These are phyloP conservation scores for Misopates orontium DNA, from an alignment of 257 asterid genomes.

Conservation along the genomic window DNA sequence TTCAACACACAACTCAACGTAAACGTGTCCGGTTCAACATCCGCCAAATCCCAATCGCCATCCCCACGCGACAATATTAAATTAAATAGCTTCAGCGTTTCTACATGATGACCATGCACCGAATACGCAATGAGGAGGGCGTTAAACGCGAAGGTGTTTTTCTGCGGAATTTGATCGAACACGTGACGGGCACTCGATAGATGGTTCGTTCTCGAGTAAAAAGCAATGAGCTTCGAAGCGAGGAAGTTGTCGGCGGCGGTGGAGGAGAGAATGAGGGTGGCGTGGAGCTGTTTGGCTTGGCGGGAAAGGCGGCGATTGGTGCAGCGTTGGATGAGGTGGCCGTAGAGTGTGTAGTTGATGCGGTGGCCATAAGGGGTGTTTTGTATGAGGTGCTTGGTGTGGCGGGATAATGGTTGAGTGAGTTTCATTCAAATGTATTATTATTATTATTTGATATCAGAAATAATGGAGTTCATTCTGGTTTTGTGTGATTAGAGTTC, in stretches of 20 bases:
- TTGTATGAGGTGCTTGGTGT: constrained; percentile 24
- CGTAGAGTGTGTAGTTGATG: constrained; percentile 55
- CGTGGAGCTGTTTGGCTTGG: constrained; percentile 76
- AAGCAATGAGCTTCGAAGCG: constrained; percentile 72
- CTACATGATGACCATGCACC: constrained; percentile 40
- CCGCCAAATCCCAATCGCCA: constrained; percentile 26
- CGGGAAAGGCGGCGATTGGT: constrained; percentile 55
- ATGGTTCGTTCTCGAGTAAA: constrained; percentile 48
- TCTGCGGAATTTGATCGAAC: constrained; percentile 76
- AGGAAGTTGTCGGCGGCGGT: constrained; percentile 63
- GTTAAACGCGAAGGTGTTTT: constrained; percentile 71
- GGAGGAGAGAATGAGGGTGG: constrained; percentile 52
- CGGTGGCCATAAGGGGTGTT: constrained; percentile 23
- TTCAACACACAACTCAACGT: constrained; percentile 75
- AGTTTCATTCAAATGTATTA: constrained; percentile 35
- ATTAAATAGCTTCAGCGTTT: constrained; percentile 46
- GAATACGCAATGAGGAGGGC: constrained; percentile 77
- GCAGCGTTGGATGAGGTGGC: constrained; percentile 64
- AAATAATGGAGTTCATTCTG: too few species aligned
- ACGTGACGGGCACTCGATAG: constrained; percentile 53
- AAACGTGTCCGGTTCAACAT: constrained; percentile 57
- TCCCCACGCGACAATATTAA: constrained; percentile 27
- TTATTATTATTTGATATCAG: too few species aligned
- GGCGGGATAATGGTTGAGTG: constrained; percentile 33
- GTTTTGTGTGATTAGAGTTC: too few species aligned